Base-by-base conservation (phyloP, 441 rosid species). In the Pelargonium fulgidum region DNA sequence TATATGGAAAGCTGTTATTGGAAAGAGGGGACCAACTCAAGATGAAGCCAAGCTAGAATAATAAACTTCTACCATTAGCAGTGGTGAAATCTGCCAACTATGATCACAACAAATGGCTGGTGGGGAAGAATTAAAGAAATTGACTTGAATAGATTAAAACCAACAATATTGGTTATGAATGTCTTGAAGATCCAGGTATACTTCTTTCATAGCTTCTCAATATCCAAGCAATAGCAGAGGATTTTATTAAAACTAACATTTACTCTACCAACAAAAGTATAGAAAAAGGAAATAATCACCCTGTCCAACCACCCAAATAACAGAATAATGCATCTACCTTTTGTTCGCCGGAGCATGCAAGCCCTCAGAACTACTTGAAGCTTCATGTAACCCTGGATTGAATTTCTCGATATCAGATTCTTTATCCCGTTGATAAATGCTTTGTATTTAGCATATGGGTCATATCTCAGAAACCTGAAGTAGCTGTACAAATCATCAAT, bases 311-410 rank as follows among this genome's bases (percentile, higher is more conserved):
- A 42, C 63, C 63, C 63, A 45, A 69, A 66, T 41, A 36, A 52
- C 41, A 64, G 67, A 26, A 54, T 48, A 69, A 10, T 41, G 41
- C 22, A 68, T 70, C 65, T 72, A 94, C 99, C 97, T 89, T 94
- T 91, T 70, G 99, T 88, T 61, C 99, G 99, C 16, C 99, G 96
- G 72, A 94, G 78, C 99, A 94, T 91, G 83, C 92, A 70, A 73
- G 93, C 92, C 80, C 87, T 87, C 76, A 94, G 81, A 78, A 94
- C 86, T 70, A 88, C 97, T 84, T 92, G 96, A 75, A 94, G 87
- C 85, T 89, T 94, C 88, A 86, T 91, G 90, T 94, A 94, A 67
- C 97, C 99, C 63, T 84, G 81, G 19, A 78, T 48, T 56, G 96
- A 72, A 74, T 85, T 83, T 84, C 81, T 89, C 62, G 90, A 82